Percentiles rank a stretch among this genome's conserved stretches.
Evolutionary conservation across 331 rosid species (phyloP).

Genomic region (Dryas integrifolia): DNA sequence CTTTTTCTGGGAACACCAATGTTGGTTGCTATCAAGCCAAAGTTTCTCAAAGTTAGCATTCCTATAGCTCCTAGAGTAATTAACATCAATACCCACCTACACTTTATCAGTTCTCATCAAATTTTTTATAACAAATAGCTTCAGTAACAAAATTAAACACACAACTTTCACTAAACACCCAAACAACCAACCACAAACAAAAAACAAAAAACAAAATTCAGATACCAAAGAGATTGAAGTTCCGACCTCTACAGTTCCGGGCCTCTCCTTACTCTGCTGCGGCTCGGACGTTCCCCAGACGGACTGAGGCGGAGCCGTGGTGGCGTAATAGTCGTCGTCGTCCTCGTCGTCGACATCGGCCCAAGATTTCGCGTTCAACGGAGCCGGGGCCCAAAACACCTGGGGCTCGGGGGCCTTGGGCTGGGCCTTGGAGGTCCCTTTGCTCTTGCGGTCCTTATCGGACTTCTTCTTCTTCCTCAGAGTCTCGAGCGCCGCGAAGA

Average conservation of each 20-base stretch:
- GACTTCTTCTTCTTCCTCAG: constrained; percentile 90
- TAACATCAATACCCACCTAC: background rate
- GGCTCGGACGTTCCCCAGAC: constrained; percentile 57
- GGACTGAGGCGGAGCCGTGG: constrained; percentile 65
- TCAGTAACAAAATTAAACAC: background rate
- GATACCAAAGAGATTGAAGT: constrained; percentile 1
- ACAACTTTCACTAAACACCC: background rate
- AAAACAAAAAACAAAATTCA: background rate
- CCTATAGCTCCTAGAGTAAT: background rate
- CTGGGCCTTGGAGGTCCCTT: constrained; percentile 54
- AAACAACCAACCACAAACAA: background rate
- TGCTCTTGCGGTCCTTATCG: constrained; percentile 67
- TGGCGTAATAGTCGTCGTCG: constrained; percentile 66
- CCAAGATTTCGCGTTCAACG: constrained; percentile 66
- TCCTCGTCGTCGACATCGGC: constrained; percentile 92
- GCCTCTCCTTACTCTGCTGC: constrained; percentile 45
- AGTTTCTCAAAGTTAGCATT: background rate
- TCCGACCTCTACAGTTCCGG: constrained; percentile 50
- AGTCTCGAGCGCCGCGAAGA: constrained; percentile 81
- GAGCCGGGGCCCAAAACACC: constrained; percentile 77
- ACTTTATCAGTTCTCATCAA: background rate
- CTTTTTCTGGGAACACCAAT: background rate
- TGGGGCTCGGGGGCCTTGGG: constrained; percentile 51
- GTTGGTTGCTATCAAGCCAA: background rate
- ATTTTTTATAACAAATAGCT: background rate